Evolutionary conservation across 176 grass and related monocot species (phyloP), one percentile per base, ranked within the genome.

Genomic region (Typha latifolia): DNA sequence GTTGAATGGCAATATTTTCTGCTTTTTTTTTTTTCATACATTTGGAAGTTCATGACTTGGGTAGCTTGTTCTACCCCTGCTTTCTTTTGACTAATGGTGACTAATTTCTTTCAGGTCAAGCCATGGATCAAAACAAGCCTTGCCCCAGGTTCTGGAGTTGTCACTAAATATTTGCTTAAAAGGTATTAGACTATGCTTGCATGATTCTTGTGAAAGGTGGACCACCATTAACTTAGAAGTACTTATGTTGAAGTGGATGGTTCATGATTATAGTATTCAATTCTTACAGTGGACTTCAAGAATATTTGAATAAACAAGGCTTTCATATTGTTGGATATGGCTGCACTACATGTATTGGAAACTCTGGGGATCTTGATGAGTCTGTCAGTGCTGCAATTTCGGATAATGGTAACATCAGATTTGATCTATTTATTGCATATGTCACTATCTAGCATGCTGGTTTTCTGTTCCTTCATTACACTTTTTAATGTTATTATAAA

Each of bases 121-220:
- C 74, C 74, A 48, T 77, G 74, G 74, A 66, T 77, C 15, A 77
- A 77, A 64, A 77, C 74, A 62, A 77, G 74, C 32, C 65, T 77
- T 69, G 74, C 74, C 1, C 74, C 74, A 50, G 74, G 74, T 24
- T 77, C 74, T 62, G 74, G 53, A 62, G 74, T 77, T 50, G 74
- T 77, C 62, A 61, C 74, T 13, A 77, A 77, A 21, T 77, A 77
- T 69, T 62, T 77, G 65, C 52, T 69, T 5, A 69, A 69, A 43
- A 63, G 71, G 71, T 73, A 63, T 18, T 68, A 49, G 52, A 56
- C 19, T 56, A 10, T 57, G 15, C 52, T 57, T 37, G 22, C 62
- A 13, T 32, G 29, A 49, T 47, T 13, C 14, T 43, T 47, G 7
- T 51, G 23, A 37, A 16, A 48, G 64, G 12, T 14, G 14, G n/a